Percentiles rank a stretch among this genome's conserved stretches.
These are phyloP conservation scores for Beverwykella pulmonaria DNA, from an alignment of 495 filamentous ascomycete genomes.

Conservation along the genomic window DNA sequence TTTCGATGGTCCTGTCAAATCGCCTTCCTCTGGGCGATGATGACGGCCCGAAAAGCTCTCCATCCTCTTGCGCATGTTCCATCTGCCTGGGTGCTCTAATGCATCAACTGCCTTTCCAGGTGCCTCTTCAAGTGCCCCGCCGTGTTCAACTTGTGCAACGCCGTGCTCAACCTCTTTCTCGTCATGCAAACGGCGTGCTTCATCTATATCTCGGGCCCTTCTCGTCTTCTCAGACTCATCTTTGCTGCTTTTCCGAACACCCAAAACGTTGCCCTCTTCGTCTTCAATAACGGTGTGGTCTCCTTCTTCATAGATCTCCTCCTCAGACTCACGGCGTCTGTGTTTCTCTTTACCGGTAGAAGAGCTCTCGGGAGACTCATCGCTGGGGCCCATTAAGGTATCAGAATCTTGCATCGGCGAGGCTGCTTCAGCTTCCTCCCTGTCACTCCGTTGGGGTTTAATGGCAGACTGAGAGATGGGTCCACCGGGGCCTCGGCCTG, in stretches of 20 bases:
- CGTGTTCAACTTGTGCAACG: slow-evolving; percentile 37
- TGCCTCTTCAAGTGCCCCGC: slow-evolving; percentile 26
- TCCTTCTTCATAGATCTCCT: slow-evolving; percentile 73
- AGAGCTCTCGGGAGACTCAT: slow-evolving; percentile 40
- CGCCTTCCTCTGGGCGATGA: slow-evolving; percentile 9
- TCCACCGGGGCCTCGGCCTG: slow-evolving; percentile 77
- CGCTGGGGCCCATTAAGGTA: slow-evolving; percentile 43
- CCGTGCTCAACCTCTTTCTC: slow-evolving; percentile 52
- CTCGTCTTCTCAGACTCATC: slow-evolving; percentile 45
- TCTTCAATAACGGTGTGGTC: slow-evolving; percentile 82
- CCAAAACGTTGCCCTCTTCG: slow-evolving; percentile 81
- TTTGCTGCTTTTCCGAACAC: slow-evolving; percentile 40
- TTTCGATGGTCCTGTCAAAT: slow-evolving; percentile 26
- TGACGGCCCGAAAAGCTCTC: slow-evolving; percentile 29
- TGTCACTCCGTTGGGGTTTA: slow-evolving; percentile 63
- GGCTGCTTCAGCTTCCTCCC: slow-evolving; percentile 25
- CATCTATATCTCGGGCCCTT: slow-evolving; percentile 57
- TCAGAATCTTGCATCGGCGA: slow-evolving; percentile 45
- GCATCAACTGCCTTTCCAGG: slow-evolving; percentile 26
- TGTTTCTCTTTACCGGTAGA: slow-evolving; percentile 28
- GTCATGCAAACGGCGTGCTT: slow-evolving; percentile 53
- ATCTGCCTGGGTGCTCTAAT: slow-evolving; percentile 24
- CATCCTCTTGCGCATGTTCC: slow-evolving; percentile 37
- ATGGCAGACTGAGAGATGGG: slow-evolving; percentile 93
- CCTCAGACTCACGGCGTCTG: slow-evolving; percentile 39